Conservation (phyloP, 164 flowering plant species). For the Macadamia tetraphylla region DNA sequence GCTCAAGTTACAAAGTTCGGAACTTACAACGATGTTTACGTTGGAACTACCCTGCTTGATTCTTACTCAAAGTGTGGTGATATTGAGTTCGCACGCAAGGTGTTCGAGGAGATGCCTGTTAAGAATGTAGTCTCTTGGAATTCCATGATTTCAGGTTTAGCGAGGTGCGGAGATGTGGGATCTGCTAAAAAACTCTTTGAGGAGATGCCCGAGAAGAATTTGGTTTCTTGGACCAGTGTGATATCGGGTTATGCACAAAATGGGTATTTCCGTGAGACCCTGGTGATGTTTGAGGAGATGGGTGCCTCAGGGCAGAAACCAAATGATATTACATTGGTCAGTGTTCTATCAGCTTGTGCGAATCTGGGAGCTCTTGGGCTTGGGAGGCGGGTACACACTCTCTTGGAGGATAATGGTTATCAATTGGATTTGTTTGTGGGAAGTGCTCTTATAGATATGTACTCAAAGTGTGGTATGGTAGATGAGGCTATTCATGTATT, state of each 20-base stretch:
- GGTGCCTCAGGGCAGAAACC: conserved; percentile 14
- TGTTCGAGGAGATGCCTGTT: conserved; percentile 21
- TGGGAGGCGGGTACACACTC: conserved; percentile 18
- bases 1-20: conserved; percentile 16
- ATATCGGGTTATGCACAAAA: conserved; percentile 20
- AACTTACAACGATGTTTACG: conserved; percentile 17
- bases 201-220: conserved; percentile 21
- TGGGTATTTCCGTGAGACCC: conserved; percentile 18
- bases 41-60: conserved; percentile 21
- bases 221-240: conserved; percentile 27
- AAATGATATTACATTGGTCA: conserved; percentile 22
- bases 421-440: conserved; percentile 19
- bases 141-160: conserved; percentile 18
- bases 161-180: conserved; percentile 16
- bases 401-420: conserved; percentile 15
- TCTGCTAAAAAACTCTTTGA: conserved; percentile 15
- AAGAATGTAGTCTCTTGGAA: conserved; percentile 24
- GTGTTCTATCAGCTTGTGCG: conserved; percentile 28
- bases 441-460: conserved; percentile 27
- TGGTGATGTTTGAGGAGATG: conserved; percentile 20
- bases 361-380: conserved; percentile 23
- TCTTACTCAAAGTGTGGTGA: conserved; percentile 13
- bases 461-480: conserved; percentile 23
- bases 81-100: conserved; percentile 4
- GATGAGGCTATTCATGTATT: conserved; percentile 17